Evolutionary conservation across 2,329 filamentous ascomycete species (phyloP).

Genomic region (Myriosclerotinia curreyana): DNA sequence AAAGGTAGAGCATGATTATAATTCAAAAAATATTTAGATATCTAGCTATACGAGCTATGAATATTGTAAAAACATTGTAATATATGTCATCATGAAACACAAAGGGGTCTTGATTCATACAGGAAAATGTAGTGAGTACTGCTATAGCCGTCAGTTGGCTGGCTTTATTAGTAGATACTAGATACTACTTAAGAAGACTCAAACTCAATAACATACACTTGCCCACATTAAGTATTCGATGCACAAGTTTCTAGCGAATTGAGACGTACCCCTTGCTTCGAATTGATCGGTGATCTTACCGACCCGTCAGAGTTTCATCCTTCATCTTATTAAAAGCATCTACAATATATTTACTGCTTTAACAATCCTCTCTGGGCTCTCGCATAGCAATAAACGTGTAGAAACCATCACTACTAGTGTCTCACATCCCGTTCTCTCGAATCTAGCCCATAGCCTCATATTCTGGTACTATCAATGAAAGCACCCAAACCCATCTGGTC

Average conservation of each 20-base stretch:
- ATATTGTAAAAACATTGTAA: conserved; percentile 7
- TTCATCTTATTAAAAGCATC: no score
- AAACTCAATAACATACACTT: neutral
- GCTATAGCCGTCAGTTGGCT: neutral
- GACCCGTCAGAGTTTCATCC: no score
- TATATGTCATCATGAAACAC: conserved; percentile 4
- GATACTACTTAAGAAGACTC: neutral
- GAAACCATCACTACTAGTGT: no score
- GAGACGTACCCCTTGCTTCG: neutral
- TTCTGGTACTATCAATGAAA: no score
- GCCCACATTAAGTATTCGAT: neutral
- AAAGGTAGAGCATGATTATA: neutral
- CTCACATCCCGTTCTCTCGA: no score
- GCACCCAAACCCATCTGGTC: no score
- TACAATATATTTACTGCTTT: no score
- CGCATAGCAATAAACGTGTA: no score
- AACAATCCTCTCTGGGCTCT: no score
- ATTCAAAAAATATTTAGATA: neutral
- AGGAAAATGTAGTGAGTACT: neutral
- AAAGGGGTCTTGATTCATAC: neutral
- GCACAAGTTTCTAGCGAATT: neutral
- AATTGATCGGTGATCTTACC: no score
- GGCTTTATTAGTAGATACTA: neutral
- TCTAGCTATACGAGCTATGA: neutral
- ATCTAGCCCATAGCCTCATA: no score